Evolutionary conservation across 257 asterid genomes (phyloP).

Genomic region (Galeopsis tetrahit): DNA sequence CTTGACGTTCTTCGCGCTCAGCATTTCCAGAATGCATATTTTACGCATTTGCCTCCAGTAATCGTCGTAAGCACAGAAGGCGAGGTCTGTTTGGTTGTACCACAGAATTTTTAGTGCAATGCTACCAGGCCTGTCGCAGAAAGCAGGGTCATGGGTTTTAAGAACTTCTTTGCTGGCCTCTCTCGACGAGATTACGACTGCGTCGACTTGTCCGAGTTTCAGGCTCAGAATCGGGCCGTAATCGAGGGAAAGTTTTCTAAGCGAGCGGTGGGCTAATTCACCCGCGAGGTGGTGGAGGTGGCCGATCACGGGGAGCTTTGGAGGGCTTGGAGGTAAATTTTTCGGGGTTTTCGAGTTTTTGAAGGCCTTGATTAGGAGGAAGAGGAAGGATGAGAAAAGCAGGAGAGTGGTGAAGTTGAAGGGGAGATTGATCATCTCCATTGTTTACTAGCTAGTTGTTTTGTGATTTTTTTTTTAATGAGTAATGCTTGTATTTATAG

Average conservation of each 20-base stretch:
- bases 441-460: not conserved
- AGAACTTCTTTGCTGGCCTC: conserved; percentile 18
- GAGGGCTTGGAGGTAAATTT: too few relatives aligned
- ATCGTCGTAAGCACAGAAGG: conserved; percentile 16
- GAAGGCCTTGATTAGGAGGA: conserved; percentile 18
- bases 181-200: conserved; percentile 26
- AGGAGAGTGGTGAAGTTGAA: conserved; percentile 23
- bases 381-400: conserved; percentile 26
- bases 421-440: conserved; percentile 7
- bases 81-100: conserved; percentile 1
- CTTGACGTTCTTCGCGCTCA: conserved; percentile 27
- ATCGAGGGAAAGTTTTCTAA: not conserved
- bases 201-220: conserved; percentile 17
- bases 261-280: not conserved
- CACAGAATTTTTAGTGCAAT: not conserved
- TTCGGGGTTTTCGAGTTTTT: too few relatives aligned
- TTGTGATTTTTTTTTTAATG: too few relatives aligned
- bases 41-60: conserved; percentile 36
- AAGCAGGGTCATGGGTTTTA: not conserved
- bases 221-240: conserved; percentile 29
- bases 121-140: not conserved
- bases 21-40: conserved; percentile 26
- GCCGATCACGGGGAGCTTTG: too few relatives aligned
- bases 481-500: too few relatives aligned
- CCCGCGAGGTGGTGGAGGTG: not conserved